These are phyloP conservation scores for Chimonanthus praecox DNA, from an alignment of 164 flowering plant species.

Conservation along the genomic window DNA sequence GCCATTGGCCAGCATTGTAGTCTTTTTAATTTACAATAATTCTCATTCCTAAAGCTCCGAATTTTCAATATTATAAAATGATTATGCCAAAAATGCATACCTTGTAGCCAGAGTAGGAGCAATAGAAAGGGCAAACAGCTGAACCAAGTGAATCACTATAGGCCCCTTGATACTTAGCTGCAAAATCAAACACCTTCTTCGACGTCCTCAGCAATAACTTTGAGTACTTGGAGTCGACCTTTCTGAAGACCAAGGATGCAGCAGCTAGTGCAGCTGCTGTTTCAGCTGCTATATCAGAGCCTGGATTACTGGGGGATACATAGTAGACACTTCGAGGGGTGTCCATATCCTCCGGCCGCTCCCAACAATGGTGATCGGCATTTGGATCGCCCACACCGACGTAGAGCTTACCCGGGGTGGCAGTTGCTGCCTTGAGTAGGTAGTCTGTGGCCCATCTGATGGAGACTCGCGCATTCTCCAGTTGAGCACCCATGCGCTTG, in stretches of 20 bases:
- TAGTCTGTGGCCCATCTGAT: constrained; percentile 88
- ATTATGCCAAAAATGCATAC: constrained; percentile 21
- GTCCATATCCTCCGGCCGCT: constrained; percentile 90
- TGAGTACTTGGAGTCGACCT: constrained; percentile 48
- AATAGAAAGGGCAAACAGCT: constrained; percentile 79
- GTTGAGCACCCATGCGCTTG: constrained; percentile 44
- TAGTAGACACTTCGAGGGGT: constrained; percentile 51
- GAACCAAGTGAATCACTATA: constrained; percentile 76
- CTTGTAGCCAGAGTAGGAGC: constrained; percentile 89
- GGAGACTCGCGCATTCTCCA: constrained; percentile 41
- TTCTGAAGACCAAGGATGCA: constrained; percentile 67
- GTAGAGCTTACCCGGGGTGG: constrained; percentile 63
- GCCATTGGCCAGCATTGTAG: no score
- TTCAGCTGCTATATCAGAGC: constrained; percentile 86
- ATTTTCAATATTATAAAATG: no score
- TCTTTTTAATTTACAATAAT: no score
- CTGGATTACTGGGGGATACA: constrained; percentile 57
- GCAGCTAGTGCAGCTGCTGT: constrained; percentile 90
- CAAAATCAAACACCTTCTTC: constrained; percentile 57
- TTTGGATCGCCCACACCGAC: constrained; percentile 87
- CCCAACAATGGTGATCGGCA: constrained; percentile 85
- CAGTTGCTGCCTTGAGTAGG: constrained; percentile 69
- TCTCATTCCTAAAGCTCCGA: no score
- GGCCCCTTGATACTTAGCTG: constrained; percentile 51
- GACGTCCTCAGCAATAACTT: constrained; percentile 47